Evolutionary conservation across 2,329 filamentous ascomycete species (phyloP), one percentile per base, ranked within the genome.

Genomic region (Trichoderma sp.): DNA sequence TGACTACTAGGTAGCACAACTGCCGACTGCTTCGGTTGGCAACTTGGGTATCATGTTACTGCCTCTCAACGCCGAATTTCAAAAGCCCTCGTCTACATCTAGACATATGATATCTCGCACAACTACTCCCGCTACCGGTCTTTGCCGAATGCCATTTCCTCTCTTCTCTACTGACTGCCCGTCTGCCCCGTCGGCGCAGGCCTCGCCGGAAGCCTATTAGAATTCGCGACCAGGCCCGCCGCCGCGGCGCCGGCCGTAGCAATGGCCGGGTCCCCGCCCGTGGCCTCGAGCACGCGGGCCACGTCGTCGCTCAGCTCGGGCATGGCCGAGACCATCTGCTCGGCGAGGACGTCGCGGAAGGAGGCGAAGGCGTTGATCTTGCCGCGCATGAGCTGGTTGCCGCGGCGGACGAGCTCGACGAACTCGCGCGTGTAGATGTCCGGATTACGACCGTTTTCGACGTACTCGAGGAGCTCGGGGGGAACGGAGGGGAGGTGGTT

Each of bases 361-460:
- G 78, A 73, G 12, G 76, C 81, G 74, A 90, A 91, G 39, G 88
- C 89, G 73, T 79, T 76, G 77, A 84, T 81, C 81, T 90, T 91
- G 66, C 89, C 89, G 72, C 85, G 83, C 80, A 89, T 84, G 70
- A 89, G 80, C 82, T 91, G 89, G 80, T 91, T 91, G 48, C 85
- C 83, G 56, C 88, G 82, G 65, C 88, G 81, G 27, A 89, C 88
- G 63, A 89, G 82, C 84, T 91, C 89, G 74, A 91, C 88, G 73
- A 91, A 91, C 80, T 91, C 89, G 74, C 89, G 84, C 65, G 89
- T 91, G 82, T 91, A 91, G 72, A 91, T 91, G 78, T 91, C 89
- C 2, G 89, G 89, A 80, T 91, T 91, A 60, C 89, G 87, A 53
- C 89, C 89, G 75, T 87, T 86, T 77, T 91, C 89, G 73, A 91